A percentile compares a stretch with the other conserved stretches of the same genome.
phyloP scores from a whole-genome alignment of 2,329 filamentous ascomycete genomes.

The Pyricularia grisea region DNA sequence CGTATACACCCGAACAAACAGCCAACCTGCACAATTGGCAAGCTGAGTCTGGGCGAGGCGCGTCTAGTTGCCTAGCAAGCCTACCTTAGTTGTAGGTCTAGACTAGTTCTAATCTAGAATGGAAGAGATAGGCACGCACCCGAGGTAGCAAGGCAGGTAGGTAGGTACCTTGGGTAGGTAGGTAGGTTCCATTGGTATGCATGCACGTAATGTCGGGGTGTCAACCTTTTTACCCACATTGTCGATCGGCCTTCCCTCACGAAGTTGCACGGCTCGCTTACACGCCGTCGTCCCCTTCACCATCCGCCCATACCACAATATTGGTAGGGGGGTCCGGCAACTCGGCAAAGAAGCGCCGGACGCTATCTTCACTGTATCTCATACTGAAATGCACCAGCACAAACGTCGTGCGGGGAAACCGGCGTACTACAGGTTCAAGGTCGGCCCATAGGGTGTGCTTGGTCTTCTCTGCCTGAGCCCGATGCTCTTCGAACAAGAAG shows the following conservation, averaged over 20 bases:
- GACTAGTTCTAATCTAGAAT: neutral
- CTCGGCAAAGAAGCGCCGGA: slow-evolving; percentile 30
- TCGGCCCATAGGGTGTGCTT: slow-evolving; percentile 38
- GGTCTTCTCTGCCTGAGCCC: slow-evolving; percentile 31
- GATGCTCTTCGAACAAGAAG: slow-evolving; percentile 33
- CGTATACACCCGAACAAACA: neutral
- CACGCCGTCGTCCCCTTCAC: slow-evolving; percentile 7
- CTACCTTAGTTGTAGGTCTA: neutral
- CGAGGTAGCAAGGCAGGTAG: neutral
- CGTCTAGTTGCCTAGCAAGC: neutral
- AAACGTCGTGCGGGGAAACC: slow-evolving; percentile 32
- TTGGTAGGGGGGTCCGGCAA: slow-evolving; percentile 28
- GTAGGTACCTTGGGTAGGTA: neutral
- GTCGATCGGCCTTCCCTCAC: neutral
- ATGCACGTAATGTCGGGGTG: neutral
- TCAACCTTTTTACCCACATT: neutral
- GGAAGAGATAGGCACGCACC: no score
- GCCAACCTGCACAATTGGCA: neutral
- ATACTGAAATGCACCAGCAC: slow-evolving; percentile 38
- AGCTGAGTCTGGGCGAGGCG: neutral
- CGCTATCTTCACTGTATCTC: slow-evolving; percentile 30
- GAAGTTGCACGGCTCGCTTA: neutral
- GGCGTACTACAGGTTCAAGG: slow-evolving; percentile 31
- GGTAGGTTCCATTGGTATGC: neutral
- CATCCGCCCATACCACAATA: slow-evolving; percentile 38